Conservation (phyloP, 805 yeast species). For the Maudiozyma pseudohumilis region DNA sequence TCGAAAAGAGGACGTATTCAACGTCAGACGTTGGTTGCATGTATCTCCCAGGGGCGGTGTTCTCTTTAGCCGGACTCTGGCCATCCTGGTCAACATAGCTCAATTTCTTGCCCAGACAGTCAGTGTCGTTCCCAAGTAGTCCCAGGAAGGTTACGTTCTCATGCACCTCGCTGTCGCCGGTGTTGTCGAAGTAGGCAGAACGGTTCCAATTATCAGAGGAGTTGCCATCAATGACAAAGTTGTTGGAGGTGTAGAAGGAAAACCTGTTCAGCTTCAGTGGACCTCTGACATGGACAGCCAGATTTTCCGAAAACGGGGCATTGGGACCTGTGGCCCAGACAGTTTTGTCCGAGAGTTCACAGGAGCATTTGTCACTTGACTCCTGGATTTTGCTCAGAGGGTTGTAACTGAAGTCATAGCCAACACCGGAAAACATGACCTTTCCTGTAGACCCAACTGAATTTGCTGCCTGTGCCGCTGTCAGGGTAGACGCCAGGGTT, state of each 20-base stretch:
- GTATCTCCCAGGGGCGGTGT: constrained; percentile 39
- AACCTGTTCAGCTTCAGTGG: constrained; percentile 50
- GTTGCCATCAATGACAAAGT: constrained; percentile 22
- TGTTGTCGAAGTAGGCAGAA: constrained; percentile 41
- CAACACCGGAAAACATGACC: constrained; percentile 18
- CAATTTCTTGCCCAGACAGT: constrained; percentile 58
- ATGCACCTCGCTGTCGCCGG: constrained; percentile 34
- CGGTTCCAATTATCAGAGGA: constrained; percentile 42
- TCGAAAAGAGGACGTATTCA: constrained; percentile 52
- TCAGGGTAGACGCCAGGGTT: too few relatives aligned
- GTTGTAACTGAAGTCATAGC: constrained; percentile 18
- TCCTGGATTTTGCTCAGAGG: constrained; percentile 15
- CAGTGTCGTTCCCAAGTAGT: constrained; percentile 44
- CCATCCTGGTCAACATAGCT: constrained; percentile 53
- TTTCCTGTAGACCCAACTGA: not conserved
- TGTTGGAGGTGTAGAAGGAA: constrained; percentile 43
- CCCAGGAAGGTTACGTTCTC: constrained; percentile 59
- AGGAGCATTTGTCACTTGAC: constrained; percentile 12
- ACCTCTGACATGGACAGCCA: constrained; percentile 68
- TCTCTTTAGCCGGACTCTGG: constrained; percentile 34
- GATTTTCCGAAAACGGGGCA: constrained; percentile 51
- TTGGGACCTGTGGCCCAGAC: constrained; percentile 39
- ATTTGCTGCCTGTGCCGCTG: not conserved
- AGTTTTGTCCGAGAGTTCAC: constrained; percentile 14
- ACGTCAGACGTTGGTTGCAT: constrained; percentile 41